Base-by-base conservation (phyloP, 1,284 basidiomycete species). In the Puccinia hordei region DNA sequence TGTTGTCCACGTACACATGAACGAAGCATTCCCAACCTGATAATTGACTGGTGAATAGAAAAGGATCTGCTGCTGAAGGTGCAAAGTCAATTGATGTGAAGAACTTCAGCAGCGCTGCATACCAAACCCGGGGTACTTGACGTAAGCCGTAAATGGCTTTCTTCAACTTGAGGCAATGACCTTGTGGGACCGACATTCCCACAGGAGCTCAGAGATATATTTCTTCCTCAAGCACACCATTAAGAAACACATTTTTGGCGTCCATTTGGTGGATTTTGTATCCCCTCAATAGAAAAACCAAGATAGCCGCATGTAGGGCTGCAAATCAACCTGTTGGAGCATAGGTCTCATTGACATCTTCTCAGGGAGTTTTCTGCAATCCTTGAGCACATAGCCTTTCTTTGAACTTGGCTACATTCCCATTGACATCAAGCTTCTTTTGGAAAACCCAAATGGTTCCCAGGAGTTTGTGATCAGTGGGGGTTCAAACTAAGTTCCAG, bases 371-470 rank as follows among this genome's bases (percentile, higher is more conserved):
- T 38, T 69, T 38, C 3, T 2, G 27, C 2, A 13, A 44, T 10
- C 66, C 41, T 27, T 69, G 66, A 19, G 66, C 66, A 49, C 41
- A 69, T 24, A 69, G 33, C 2, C 35, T 12, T 3, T 38, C 66
- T 38, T 69, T 69, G 44, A 46, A 51, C 27, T 69, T 69, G 5
- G 24, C 12, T 5, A 68, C n/a, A 8, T 2, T 33, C 4, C 41
- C 41, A 10, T 68, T 12, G 4, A 2, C 65, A 24, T 68, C n/a
- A 19, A 38, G 17, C 22, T 68, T 68, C 65, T 38, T 68, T 10
- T 22, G 5, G 33, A 68, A 68, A 10, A 68, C 65, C 65, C 65
- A 68, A 24, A 46, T 41, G 12, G 65, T 68, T 6, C 65, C 65
- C 2, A 68, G 33, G 6, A 68, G 65, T 10, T 41, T 5, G 24